Percentiles rank a stretch among this genome's conserved stretches.
These are phyloP conservation scores for Metschnikowia lachancei DNA, from an alignment of 805 yeast species.

Conservation along the genomic window DNA sequence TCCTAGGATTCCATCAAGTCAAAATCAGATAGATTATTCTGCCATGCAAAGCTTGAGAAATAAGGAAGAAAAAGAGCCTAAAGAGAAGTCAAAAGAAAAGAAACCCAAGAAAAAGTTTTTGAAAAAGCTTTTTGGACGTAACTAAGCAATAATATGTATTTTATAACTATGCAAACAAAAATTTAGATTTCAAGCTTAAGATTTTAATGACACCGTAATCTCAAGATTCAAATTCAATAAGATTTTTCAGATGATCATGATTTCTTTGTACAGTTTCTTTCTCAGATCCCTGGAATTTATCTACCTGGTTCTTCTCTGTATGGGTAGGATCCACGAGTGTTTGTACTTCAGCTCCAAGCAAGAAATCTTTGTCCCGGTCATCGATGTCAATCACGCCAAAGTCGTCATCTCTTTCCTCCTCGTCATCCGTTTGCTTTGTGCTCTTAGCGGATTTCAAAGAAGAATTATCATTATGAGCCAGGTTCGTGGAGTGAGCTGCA, in stretches of 20 bases:
- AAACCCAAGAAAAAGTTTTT: slow-evolving; percentile 33
- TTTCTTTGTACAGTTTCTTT: slow-evolving; percentile 13
- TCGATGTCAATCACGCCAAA: slow-evolving; percentile 39
- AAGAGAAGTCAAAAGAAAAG: slow-evolving; percentile 24
- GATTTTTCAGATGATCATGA: slow-evolving; percentile 21
- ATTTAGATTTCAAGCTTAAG: background rate
- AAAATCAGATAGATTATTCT: slow-evolving; percentile 8
- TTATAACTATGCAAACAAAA: background rate
- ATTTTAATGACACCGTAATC: background rate
- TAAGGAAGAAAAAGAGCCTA: slow-evolving; percentile 7
- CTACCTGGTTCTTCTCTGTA: slow-evolving; percentile 15
- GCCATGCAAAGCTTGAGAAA: slow-evolving; percentile 16
- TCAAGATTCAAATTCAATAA: slow-evolving; percentile 46
- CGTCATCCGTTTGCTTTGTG: slow-evolving; percentile 17
- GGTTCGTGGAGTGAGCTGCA: slow-evolving; percentile 40
- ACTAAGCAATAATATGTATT: slow-evolving; percentile 1
- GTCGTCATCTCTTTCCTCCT: slow-evolving; percentile 51
- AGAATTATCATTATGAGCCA: slow-evolving; percentile 18
- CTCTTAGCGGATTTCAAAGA: slow-evolving; percentile 19
- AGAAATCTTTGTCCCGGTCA: slow-evolving; percentile 45
- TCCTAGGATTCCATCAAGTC: slow-evolving; percentile 1
- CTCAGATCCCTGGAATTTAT: slow-evolving; percentile 28
- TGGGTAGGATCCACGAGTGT: slow-evolving; percentile 30
- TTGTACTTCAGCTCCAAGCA: slow-evolving; percentile 50
- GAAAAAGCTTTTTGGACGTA: slow-evolving; percentile 40